Evolutionary conservation across 306 rosid species (phyloP).

Genomic region (Trifolium subterraneum): DNA sequence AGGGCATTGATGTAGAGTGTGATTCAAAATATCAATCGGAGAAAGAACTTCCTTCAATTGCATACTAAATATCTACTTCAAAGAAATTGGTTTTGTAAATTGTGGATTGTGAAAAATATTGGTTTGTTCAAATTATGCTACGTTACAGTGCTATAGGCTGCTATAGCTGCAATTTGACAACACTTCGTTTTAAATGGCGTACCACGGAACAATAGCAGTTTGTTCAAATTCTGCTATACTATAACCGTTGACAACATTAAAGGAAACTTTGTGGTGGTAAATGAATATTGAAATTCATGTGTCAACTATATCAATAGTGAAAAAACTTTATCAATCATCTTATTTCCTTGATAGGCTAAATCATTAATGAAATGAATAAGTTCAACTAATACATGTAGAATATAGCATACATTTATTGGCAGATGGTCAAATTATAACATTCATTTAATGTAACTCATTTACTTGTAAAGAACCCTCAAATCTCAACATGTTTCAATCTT

Average conservation of each 20-base stretch:
- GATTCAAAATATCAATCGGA: neutral
- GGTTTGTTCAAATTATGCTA: neutral
- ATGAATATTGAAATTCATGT: neutral
- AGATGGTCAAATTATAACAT: conserved; percentile 16
- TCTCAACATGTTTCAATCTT: neutral
- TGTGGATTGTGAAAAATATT: neutral
- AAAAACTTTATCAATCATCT: conserved; percentile 9
- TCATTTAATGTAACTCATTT: conserved; percentile 1
- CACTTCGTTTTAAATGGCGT: too few relatives aligned
- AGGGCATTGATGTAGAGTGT: conserved; percentile 23
- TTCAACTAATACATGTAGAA: conserved; percentile 17
- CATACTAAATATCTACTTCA: conserved; percentile 2
- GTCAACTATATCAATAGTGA: conserved; percentile 9
- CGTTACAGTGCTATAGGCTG: too few relatives aligned
- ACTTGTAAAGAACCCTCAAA: conserved; percentile 16
- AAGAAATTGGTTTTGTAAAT: neutral
- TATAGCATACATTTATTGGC: conserved; percentile 11
- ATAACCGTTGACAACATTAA: neutral
- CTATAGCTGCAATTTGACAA: neutral
- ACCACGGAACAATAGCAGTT: neutral
- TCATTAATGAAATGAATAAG: neutral
- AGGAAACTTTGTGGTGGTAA: neutral
- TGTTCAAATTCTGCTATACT: neutral
- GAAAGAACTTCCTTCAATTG: conserved; percentile 16
- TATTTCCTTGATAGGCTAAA: conserved; percentile 22